Conservation (phyloP, 2,329 filamentous ascomycete species). For the Trichoderma sp. region DNA sequence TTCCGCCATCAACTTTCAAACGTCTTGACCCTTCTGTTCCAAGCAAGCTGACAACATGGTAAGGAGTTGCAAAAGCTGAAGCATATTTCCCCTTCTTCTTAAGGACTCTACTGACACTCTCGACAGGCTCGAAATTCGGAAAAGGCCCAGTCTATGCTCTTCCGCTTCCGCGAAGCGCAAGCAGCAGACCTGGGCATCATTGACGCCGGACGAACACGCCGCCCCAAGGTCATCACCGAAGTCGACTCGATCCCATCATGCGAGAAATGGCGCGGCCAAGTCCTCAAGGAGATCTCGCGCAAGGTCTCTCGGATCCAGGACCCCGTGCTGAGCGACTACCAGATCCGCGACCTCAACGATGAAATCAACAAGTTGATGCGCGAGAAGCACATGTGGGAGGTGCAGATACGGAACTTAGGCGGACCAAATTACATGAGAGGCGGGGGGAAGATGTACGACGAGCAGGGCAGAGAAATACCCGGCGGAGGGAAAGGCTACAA, state of each 20-base stretch:
- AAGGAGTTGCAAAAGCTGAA: not conserved
- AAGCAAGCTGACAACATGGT: slow-evolving; percentile 37
- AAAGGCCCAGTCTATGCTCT: slow-evolving; percentile 99
- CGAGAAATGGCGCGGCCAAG: slow-evolving; percentile 98
- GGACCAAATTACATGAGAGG: slow-evolving; percentile 95
- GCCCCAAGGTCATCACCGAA: slow-evolving; percentile 88
- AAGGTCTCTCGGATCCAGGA: slow-evolving; percentile 98
- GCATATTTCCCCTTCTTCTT: not conserved
- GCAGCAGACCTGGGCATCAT: slow-evolving; percentile 95
- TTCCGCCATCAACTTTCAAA: slow-evolving; percentile 3
- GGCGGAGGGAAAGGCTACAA: slow-evolving; percentile 87
- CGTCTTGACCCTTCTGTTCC: not conserved
- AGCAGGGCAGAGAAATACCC: slow-evolving; percentile 70
- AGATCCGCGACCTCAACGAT: slow-evolving; percentile 97
- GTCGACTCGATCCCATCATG: slow-evolving; percentile 82
- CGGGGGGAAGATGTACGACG: slow-evolving; percentile 71
- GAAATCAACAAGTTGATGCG: slow-evolving; percentile 99
- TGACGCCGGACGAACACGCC: slow-evolving; percentile 85
- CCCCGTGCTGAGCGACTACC: slow-evolving; percentile 86
- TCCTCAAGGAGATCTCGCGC: slow-evolving; percentile 94
- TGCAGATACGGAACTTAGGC: slow-evolving; percentile 92
- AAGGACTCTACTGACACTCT: slow-evolving; percentile 26
- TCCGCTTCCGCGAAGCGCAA: slow-evolving; percentile 97
- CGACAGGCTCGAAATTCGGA: slow-evolving; percentile 88
- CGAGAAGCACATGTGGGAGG: slow-evolving; percentile 99